Evolutionary conservation across 345 rosid genomes (phyloP).

Genomic region (Brassica nigra): DNA sequence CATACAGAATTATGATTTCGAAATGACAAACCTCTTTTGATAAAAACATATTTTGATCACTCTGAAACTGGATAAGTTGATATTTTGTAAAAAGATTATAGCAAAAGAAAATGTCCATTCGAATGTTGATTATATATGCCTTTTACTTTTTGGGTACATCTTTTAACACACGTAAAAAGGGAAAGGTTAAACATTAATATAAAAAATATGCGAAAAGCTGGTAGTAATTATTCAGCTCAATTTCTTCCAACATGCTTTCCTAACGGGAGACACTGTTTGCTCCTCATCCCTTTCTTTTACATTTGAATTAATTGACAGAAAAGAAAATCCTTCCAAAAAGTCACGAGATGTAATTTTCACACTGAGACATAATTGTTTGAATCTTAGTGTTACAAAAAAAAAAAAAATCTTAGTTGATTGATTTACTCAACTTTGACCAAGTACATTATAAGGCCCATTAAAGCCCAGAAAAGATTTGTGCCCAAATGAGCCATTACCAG

Average conservation of each 20-base stretch:
- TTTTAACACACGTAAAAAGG: conserved; percentile 46
- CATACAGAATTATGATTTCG: not conserved
- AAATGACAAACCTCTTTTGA: not conserved
- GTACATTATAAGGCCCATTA: not conserved
- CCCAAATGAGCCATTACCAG: not conserved
- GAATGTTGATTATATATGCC: conserved; percentile 40
- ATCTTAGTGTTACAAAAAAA: no score
- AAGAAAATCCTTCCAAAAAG: not conserved
- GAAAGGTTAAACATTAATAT: conserved; percentile 31
- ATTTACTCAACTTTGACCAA: not conserved
- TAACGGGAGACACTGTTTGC: conserved; percentile 43
- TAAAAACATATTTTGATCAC: not conserved
- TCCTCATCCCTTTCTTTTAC: conserved; percentile 21
- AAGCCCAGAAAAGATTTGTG: not conserved
- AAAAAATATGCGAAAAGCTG: conserved; percentile 25
- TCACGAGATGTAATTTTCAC: conserved; percentile 8
- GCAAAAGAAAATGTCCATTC: conserved; percentile 17
- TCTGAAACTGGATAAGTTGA: conserved; percentile 14
- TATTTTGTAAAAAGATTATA: conserved; percentile 7
- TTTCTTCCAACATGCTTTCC: conserved; percentile 40
- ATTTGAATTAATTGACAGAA: not conserved
- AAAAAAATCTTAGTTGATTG: not conserved
- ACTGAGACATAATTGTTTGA: not conserved
- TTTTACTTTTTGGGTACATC: conserved; percentile 43
- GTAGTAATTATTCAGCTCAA: conserved; percentile 38